Percentiles rank a stretch among this genome's conserved stretches.
phyloP scores from a whole-genome alignment of 148 eudicot genomes.

The Heliamphora exappendiculata region DNA sequence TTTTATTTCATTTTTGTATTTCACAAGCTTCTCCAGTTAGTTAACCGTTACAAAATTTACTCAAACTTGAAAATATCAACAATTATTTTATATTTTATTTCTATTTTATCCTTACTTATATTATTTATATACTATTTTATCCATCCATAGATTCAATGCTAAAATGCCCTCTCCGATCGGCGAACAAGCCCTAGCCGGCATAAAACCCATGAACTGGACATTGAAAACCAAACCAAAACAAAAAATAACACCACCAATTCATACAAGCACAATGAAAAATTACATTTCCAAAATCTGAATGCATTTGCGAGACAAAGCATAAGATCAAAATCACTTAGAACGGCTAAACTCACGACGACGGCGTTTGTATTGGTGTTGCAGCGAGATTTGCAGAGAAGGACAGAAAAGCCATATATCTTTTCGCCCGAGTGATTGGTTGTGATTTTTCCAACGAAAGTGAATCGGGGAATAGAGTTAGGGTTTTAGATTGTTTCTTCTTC shows the following conservation, averaged over 20 bases:
- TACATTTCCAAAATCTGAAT: background rate
- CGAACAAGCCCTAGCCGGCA: too few species aligned
- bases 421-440: background rate
- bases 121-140: too few species aligned
- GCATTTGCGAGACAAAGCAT: background rate
- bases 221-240: too few species aligned
- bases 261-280: background rate
- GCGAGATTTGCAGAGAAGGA: conserved; percentile 17
- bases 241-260: background rate
- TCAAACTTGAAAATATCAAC: too few species aligned
- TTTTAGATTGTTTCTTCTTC: background rate
- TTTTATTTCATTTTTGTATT: too few species aligned
- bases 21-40: too few species aligned
- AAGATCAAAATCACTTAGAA: background rate
- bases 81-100: too few species aligned
- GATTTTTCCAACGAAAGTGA: background rate
- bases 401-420: conserved; percentile 18
- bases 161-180: too few species aligned
- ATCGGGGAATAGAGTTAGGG: conserved; percentile 2
- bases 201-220: background rate
- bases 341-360: conserved; percentile 14
- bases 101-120: too few species aligned
- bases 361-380: background rate
- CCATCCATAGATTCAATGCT: too few species aligned
- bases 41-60: too few species aligned